A percentile compares a stretch with the other conserved stretches of the same genome.
These are phyloP conservation scores for Platanus orientalis DNA, from an alignment of 164 flowering plant genomes.

Conservation along the genomic window DNA sequence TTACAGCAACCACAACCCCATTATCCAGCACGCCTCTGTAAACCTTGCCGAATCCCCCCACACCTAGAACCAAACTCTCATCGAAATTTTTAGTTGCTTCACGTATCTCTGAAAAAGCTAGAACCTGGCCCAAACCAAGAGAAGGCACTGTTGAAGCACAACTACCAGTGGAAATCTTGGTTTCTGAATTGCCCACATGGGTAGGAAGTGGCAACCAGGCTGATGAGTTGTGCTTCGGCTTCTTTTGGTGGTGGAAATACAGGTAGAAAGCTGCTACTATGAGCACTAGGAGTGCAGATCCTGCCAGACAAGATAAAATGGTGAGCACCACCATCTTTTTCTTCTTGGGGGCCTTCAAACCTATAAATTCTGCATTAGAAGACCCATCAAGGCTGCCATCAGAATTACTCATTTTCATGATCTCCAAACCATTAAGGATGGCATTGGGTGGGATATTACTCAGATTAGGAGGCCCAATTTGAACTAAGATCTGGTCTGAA, in stretches of 20 bases:
- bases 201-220: slow-evolving; percentile 32
- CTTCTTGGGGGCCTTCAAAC: slow-evolving; percentile 14
- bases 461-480: slow-evolving; percentile 38
- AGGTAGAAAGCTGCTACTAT: slow-evolving; percentile 13
- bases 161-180: slow-evolving; percentile 36
- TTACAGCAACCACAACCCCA: slow-evolving; percentile 40
- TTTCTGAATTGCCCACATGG: slow-evolving; percentile 32
- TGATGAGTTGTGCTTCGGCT: slow-evolving; percentile 12
- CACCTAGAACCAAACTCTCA: slow-evolving; percentile 38
- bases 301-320: slow-evolving; percentile 24
- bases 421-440: slow-evolving; percentile 52
- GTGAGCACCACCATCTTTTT: slow-evolving; percentile 12
- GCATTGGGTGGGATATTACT: slow-evolving; percentile 35
- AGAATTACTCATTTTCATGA: slow-evolving; percentile 41
- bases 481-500: slow-evolving; percentile 28
- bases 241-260: slow-evolving; percentile 16
- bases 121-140: slow-evolving; percentile 25
- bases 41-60: slow-evolving; percentile 51
- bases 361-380: slow-evolving; percentile 1
- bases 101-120: slow-evolving; percentile 35
- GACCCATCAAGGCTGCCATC: slow-evolving; percentile 31
- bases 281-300: slow-evolving; percentile 18
- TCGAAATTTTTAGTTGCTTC: slow-evolving; percentile 49
- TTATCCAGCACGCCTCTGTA: slow-evolving; percentile 39
- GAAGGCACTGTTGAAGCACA: slow-evolving; percentile 28